Base-by-base conservation (phyloP, 2,329 filamentous ascomycete genomes). In the Fusarium domesticum region DNA sequence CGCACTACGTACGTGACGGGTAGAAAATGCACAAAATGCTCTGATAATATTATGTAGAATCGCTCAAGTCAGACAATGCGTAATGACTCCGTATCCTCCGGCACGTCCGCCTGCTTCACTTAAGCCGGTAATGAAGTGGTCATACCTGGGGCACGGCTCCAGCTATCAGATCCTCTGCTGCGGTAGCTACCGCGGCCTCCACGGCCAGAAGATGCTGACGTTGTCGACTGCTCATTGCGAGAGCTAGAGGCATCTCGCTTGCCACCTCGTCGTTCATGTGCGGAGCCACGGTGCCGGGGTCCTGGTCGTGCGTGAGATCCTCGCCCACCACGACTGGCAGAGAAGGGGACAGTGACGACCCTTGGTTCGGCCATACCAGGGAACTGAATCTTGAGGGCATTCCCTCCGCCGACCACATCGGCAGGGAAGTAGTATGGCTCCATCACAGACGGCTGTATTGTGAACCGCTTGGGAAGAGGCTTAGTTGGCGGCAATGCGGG, bases 401-500 rank as follows among this genome's bases (percentile, higher is more conserved):
- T 66, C 6, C 64, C 64, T 5, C 65, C 64, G 7, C 61, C 64
- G 28, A 63, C 62, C 4, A 63, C 56, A 10, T 67, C 64, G 2
- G 62, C 54, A 10, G 54, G 34, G 35, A 69, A 65, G 45, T 64
- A 63, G 42, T 65, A 65, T 1, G 65, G 61, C 37, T 69, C 67
- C 50, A 63, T 62, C 15, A 60, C 58, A 17, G 59, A 51, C 12
- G 67, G 51, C 35, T 70, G 63, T 15, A 81, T 64, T 20, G 70
- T 59, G 32, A 82, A 74, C 51, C 70, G 75, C 48, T 71, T 72
- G 1, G 74, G 77, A 11, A 83, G 67, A 1, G 77, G 71, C 59
- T 81, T 83, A 28, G 71, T 69, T 38, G 76, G 75, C 32, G 75
- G 69, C 11, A 72, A 62, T 6, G 77, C 79, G 12, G 81, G 77